These are phyloP conservation scores for Malania oleifera DNA, from an alignment of 164 flowering plant genomes.

Conservation along the genomic window DNA sequence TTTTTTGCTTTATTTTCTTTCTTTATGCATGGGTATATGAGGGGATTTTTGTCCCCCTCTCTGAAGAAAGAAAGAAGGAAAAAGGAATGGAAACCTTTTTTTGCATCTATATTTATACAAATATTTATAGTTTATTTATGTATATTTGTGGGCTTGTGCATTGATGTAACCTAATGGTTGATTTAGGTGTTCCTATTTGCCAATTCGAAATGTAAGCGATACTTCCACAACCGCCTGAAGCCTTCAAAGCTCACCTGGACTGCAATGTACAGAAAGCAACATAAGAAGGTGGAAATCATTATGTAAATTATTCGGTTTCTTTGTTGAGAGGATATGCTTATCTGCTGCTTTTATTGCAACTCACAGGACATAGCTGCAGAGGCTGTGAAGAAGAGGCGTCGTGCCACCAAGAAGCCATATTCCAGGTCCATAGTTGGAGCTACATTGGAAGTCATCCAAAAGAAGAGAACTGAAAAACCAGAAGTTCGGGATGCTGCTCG, in stretches of 20 bases:
- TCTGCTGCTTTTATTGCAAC: neutral
- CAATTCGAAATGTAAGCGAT: slow-evolving; percentile 6
- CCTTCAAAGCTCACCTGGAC: slow-evolving; percentile 7
- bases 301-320: neutral
- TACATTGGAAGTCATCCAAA: slow-evolving; percentile 3
- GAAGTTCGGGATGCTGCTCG: slow-evolving; percentile 3
- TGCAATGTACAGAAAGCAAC: slow-evolving; percentile 7
- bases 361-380: slow-evolving; percentile 1
- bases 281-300: neutral
- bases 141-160: neutral
- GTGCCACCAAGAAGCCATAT: neutral
- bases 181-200: slow-evolving; percentile 2
- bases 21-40: too few relatives aligned
- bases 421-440: slow-evolving; percentile 7
- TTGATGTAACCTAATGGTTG: neutral
- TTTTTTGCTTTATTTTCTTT: too few relatives aligned
- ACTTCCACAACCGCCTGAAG: slow-evolving; percentile 3
- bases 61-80: too few relatives aligned
- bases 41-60: too few relatives aligned
- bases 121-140: too few relatives aligned
- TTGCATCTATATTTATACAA: too few relatives aligned
- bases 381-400: slow-evolving; percentile 6
- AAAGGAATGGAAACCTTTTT: too few relatives aligned
- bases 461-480: slow-evolving; percentile 1
- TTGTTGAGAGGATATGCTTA: too few relatives aligned